Conservation (phyloP, 1,284 basidiomycete species). For the Ustilago shanxiensis region DNA sequence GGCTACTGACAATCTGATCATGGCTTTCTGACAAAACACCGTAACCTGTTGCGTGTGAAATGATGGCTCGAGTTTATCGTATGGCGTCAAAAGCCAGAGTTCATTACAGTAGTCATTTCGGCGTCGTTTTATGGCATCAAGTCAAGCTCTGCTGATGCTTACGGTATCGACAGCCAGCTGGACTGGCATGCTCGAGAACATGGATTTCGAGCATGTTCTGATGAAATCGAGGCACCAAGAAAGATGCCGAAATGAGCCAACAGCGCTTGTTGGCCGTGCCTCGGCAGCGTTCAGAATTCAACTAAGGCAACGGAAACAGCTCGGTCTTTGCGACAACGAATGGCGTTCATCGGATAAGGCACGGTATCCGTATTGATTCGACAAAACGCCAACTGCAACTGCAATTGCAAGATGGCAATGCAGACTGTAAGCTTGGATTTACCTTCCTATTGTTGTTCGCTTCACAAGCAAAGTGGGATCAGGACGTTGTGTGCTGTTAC, state of each 20-base stretch:
- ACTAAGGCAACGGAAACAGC: neutral
- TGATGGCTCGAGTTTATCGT: neutral
- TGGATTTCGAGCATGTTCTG: neutral
- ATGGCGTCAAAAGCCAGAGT: neutral
- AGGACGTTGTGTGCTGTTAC: neutral
- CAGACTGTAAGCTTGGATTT: no score
- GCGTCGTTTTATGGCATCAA: neutral
- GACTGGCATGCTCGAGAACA: neutral
- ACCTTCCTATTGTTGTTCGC: neutral
- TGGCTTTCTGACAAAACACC: neutral
- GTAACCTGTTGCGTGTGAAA: neutral
- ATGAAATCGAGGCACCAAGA: neutral
- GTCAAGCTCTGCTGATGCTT: neutral
- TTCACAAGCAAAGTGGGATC: slow-evolving; percentile 4
- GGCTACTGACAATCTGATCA: neutral
- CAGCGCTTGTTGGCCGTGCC: neutral
- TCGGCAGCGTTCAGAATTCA: neutral
- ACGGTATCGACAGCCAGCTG: neutral
- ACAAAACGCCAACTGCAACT: neutral
- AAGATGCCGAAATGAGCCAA: neutral
- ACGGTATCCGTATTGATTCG: no score
- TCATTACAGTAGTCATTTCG: neutral
- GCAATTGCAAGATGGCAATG: no score
- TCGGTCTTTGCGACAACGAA: neutral
- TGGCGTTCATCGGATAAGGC: slow-evolving; percentile 10